A percentile compares a stretch with the other conserved stretches of the same genome.
These are phyloP conservation scores for Globisporangium heterothallicum DNA, from an alignment of 352 stramenopile genomes.

Conservation along the genomic window DNA sequence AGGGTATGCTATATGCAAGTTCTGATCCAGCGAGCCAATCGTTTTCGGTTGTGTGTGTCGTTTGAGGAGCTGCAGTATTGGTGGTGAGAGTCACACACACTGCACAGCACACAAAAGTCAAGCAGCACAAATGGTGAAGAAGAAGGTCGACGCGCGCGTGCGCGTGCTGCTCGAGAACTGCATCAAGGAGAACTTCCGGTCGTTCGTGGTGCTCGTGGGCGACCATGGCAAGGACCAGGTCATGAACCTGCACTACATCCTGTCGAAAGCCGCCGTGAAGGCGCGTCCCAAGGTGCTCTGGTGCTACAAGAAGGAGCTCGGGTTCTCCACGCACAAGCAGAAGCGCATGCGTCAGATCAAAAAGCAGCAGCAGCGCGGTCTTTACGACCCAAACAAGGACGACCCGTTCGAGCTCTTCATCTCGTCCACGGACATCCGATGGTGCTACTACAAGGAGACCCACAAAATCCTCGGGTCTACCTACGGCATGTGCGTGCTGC, in stretches of 20 bases:
- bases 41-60: slow-evolving; percentile 2
- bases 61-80: too few species aligned
- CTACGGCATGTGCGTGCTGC: slow-evolving; percentile 97
- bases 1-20: background rate
- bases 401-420: slow-evolving; percentile 99
- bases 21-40: background rate
- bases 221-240: slow-evolving; percentile 99
- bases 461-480: slow-evolving; percentile 98
- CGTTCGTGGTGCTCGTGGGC: slow-evolving; percentile 97
- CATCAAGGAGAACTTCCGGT: slow-evolving; percentile 95
- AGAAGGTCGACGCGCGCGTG: slow-evolving; percentile 98
- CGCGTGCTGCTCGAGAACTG: slow-evolving; percentile 97
- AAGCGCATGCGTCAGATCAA: slow-evolving; percentile 95
- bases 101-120: background rate
- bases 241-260: slow-evolving; percentile 98
- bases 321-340: slow-evolving; percentile 97
- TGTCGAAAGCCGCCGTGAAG: slow-evolving; percentile 93
- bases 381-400: slow-evolving; percentile 91
- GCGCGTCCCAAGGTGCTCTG: slow-evolving; percentile 96
- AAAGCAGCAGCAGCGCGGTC: slow-evolving; percentile 89
- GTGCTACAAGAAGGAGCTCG: slow-evolving; percentile 99
- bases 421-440: slow-evolving; percentile 97
- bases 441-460: slow-evolving; percentile 99
- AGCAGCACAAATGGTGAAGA: slow-evolving; percentile 98
- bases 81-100: background rate